Evolutionary conservation across 805 yeast species (phyloP).

Genomic region (Yarrowia hollandica): DNA sequence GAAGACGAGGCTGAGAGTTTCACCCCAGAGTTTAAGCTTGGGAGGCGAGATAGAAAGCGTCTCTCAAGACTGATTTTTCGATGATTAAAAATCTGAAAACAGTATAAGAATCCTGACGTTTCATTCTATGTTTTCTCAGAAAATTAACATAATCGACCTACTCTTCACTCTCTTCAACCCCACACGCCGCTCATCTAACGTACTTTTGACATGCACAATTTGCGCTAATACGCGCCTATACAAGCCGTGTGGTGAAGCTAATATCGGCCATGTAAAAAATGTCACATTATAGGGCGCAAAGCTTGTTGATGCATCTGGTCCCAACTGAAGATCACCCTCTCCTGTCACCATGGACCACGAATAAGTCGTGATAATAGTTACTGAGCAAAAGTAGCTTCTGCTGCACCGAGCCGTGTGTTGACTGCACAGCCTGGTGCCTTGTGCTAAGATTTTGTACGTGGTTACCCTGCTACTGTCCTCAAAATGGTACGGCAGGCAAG

Average conservation of each 20-base stretch:
- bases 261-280: constrained; percentile 22
- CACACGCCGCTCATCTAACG: constrained; percentile 4
- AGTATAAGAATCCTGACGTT: too few relatives aligned
- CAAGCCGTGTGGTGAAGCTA: constrained; percentile 2
- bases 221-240: constrained; percentile 6
- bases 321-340: constrained; percentile 8
- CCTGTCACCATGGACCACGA: constrained; percentile 7
- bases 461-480: too few relatives aligned
- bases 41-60: background rate
- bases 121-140: background rate
- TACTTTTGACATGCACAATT: constrained; percentile 22
- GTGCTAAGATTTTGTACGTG: too few relatives aligned
- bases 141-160: background rate
- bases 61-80: too few relatives aligned
- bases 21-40: background rate
- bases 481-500: too few relatives aligned
- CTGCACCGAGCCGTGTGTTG: constrained; percentile 9
- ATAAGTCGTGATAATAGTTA: constrained; percentile 18
- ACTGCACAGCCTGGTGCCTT: background rate
- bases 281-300: background rate
- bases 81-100: background rate
- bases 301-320: constrained; percentile 6
- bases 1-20: constrained; percentile 10
- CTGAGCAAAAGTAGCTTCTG: constrained; percentile 12
- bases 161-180: background rate